Evolutionary conservation across 495 filamentous ascomycete species (phyloP).

Genomic region (Aspergillus kassunensis): DNA sequence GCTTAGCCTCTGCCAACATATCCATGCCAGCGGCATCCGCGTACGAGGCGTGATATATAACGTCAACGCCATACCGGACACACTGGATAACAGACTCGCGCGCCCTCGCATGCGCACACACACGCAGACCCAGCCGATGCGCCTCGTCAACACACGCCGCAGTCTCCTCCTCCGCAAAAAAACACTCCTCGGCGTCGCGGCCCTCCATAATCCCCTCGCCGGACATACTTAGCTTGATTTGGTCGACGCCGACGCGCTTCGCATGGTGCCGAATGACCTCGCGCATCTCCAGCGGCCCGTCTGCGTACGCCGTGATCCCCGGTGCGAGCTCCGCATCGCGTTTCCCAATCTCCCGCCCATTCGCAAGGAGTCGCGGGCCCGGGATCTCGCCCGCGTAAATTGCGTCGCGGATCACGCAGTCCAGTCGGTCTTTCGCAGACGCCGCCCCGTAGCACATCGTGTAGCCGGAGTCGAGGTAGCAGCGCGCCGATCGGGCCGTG

Average conservation of each 20-base stretch:
- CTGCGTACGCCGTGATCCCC: conserved; percentile 47
- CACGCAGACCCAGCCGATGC: conserved; percentile 36
- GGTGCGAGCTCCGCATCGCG: conserved; percentile 41
- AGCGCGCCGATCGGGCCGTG: conserved; percentile 39
- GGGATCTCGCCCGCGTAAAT: conserved; percentile 53
- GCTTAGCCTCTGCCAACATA: conserved; percentile 35
- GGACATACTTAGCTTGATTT: conserved; percentile 51
- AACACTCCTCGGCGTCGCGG: conserved; percentile 44
- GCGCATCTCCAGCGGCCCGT: conserved; percentile 44
- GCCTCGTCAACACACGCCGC: conserved; percentile 50
- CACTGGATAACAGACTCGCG: conserved; percentile 46
- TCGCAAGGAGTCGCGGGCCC: conserved; percentile 47
- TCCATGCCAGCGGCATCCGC: conserved; percentile 40
- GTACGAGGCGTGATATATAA: conserved; percentile 51
- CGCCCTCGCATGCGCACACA: conserved; percentile 50
- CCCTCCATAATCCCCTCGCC: conserved; percentile 36
- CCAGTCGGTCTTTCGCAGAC: conserved; percentile 47
- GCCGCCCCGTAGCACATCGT: conserved; percentile 52
- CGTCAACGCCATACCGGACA: conserved; percentile 45
- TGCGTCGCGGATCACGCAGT: conserved; percentile 49
- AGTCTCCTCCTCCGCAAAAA: conserved; percentile 46
- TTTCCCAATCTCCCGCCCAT: conserved; percentile 46
- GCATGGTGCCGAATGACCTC: conserved; percentile 42
- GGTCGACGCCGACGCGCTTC: conserved; percentile 44
- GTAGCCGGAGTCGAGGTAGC: conserved; percentile 44